Conservation (phyloP, 2,329 filamentous ascomycete species). For the Cordyceps sp. region DNA sequence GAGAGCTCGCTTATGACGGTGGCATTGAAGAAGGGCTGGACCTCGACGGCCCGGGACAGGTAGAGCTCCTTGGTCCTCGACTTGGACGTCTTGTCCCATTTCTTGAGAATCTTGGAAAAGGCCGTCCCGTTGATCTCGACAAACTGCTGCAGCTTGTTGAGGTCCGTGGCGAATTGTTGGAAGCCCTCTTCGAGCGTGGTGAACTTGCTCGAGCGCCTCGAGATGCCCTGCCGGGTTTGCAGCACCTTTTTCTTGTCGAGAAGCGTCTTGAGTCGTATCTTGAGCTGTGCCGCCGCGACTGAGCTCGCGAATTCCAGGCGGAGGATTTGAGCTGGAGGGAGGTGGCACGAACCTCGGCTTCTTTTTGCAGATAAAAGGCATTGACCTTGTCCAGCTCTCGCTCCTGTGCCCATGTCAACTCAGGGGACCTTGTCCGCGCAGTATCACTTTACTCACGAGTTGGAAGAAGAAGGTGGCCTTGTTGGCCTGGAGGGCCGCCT, state of each 20-base stretch:
- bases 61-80: constrained; percentile 97
- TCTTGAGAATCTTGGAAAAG: constrained; percentile 97
- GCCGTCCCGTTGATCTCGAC: constrained; percentile 96
- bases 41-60: constrained; percentile 85
- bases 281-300: no score
- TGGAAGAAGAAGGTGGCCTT: constrained; percentile 98
- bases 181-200: constrained; percentile 92
- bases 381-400: constrained; percentile 98
- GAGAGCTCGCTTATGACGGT: constrained; percentile 93
- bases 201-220: constrained; percentile 82
- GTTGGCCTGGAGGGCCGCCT: constrained; percentile 83
- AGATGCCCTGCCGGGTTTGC: constrained; percentile 64
- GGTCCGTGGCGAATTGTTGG: constrained; percentile 87
- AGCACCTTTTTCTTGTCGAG: constrained; percentile 90
- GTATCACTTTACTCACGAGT: constrained; percentile 67
- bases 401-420: constrained; percentile 50
- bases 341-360: constrained; percentile 61
- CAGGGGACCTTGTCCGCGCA: no score
- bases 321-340: not conserved
- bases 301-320: no score
- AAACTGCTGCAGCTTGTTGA: constrained; percentile 97
- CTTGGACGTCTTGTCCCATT: constrained; percentile 99
- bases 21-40: constrained; percentile 95
- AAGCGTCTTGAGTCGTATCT: constrained; percentile 78
- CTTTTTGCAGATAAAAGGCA: constrained; percentile 92